A percentile compares a stretch with the other conserved stretches of the same genome.
Evolutionary conservation across 1,284 basidiomycete species (phyloP).

Genomic region (Fereydounia khargensis): DNA sequence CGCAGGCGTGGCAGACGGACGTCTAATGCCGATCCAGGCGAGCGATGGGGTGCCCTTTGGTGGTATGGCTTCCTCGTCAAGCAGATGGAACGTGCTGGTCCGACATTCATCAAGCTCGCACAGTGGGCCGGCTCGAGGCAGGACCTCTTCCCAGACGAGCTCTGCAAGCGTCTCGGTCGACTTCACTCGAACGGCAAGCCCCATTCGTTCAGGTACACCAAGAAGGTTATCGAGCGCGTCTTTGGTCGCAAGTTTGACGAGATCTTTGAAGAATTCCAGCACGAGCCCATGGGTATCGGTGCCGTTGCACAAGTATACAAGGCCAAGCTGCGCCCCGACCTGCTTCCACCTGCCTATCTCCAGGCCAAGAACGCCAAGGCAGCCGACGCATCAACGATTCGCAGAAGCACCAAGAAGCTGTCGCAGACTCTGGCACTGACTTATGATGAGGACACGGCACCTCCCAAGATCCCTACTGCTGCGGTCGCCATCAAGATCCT

Average conservation of each 20-base stretch:
- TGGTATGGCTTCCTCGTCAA: constrained; percentile 88
- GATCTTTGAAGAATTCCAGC: constrained; percentile 87
- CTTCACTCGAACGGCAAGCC: constrained; percentile 86
- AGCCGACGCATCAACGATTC: too few relatives aligned
- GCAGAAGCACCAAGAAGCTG: constrained; percentile 15
- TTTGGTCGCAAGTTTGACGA: constrained; percentile 73
- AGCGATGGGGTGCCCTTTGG: constrained; percentile 63
- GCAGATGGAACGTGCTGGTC: constrained; percentile 91
- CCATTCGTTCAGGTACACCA: constrained; percentile 80
- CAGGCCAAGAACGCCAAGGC: too few relatives aligned
- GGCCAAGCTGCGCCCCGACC: constrained; percentile 75
- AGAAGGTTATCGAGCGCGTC: constrained; percentile 75
- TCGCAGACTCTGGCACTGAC: constrained; percentile 39
- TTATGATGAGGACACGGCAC: constrained; percentile 42
- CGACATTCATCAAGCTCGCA: constrained; percentile 96
- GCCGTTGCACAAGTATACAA: constrained; percentile 95
- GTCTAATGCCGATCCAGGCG: constrained; percentile 30
- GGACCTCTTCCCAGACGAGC: constrained; percentile 87
- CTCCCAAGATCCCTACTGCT: constrained; percentile 43
- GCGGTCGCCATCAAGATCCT: constrained; percentile 92
- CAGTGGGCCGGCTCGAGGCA: constrained; percentile 97
- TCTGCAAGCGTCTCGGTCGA: constrained; percentile 81
- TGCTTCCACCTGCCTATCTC: constrained; percentile 67
- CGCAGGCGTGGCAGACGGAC: constrained; percentile 24
- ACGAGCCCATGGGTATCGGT: constrained; percentile 88